These are phyloP conservation scores for Conidiobolus incongruus DNA, from an alignment of 371 early-diverging fungal species.

Conservation along the genomic window DNA sequence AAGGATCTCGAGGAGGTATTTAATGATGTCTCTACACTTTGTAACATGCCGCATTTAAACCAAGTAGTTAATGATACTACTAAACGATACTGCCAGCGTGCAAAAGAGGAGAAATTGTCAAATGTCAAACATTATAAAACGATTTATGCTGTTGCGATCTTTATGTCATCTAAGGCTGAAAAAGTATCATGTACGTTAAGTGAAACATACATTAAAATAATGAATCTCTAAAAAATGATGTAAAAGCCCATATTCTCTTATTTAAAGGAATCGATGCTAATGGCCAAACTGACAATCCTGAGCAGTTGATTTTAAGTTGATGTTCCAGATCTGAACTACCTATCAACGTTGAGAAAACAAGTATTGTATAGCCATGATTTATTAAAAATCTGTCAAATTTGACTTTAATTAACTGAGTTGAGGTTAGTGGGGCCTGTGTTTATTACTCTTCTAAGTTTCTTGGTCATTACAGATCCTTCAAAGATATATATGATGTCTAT, in stretches of 20 bases:
- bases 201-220: constrained; percentile 85
- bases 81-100: constrained; percentile 83
- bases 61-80: constrained; percentile 79
- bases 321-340: constrained; percentile 52
- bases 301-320: constrained; percentile 79
- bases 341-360: constrained; percentile 43
- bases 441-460: constrained; percentile 59
- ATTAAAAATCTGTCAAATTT: constrained; percentile 58
- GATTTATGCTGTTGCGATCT: constrained; percentile 91
- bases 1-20: constrained; percentile 74
- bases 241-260: constrained; percentile 59
- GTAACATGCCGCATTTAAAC: constrained; percentile 71
- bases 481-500: constrained; percentile 55
- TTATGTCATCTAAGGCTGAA: constrained; percentile 87
- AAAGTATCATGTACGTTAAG: constrained; percentile 88
- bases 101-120: constrained; percentile 67
- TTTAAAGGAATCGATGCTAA: too few species aligned
- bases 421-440: constrained; percentile 78
- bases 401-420: constrained; percentile 80
- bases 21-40: constrained; percentile 78
- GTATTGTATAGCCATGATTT: constrained; percentile 37
- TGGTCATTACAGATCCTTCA: constrained; percentile 32
- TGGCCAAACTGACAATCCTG: too few species aligned
- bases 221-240: constrained; percentile 80
- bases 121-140: constrained; percentile 79